These are phyloP conservation scores for Epipyxis sp. DNA, from an alignment of 108 stramenopile genomes.

Conservation along the genomic window DNA sequence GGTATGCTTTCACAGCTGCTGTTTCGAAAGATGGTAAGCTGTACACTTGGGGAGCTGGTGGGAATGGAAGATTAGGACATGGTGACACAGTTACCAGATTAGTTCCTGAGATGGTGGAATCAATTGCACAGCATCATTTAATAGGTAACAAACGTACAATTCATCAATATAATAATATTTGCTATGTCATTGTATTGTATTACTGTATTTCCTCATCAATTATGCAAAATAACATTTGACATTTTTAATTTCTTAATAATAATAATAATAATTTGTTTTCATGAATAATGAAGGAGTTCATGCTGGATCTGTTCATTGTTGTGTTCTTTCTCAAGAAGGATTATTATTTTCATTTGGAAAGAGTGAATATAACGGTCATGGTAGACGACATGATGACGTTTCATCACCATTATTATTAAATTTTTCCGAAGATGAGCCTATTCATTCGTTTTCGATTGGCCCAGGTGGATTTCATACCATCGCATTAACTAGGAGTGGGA, in stretches of 20 bases:
- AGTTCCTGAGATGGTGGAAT: no score
- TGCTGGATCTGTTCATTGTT: conserved; percentile 44
- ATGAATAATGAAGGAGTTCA: conserved; percentile 39
- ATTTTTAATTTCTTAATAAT: conserved; percentile 23
- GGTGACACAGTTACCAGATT: conserved; percentile 27
- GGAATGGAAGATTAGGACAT: conserved; percentile 43
- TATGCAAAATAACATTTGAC: no score
- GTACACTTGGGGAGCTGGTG: conserved; percentile 57
- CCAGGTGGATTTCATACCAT: conserved; percentile 51
- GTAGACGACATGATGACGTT: conserved; percentile 36
- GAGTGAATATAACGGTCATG: conserved; percentile 49
- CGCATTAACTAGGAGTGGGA: conserved; percentile 19
- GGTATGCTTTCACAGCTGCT: conserved; percentile 55
- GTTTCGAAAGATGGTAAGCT: conserved; percentile 43
- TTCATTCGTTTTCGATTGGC: conserved; percentile 42
- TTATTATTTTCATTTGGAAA: conserved; percentile 47
- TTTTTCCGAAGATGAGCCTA: conserved; percentile 31
- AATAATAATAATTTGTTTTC: conserved; percentile 29
- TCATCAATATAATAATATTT: no score
- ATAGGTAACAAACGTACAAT: no score
- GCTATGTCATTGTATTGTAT: neutral
- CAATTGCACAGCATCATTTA: no score
- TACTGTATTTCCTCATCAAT: no score
- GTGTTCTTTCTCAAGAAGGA: conserved; percentile 42
- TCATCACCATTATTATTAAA: conserved; percentile 38